Base-by-base conservation (phyloP, 2,329 filamentous ascomycete genomes). In the Colletotrichum nymphaeae region DNA sequence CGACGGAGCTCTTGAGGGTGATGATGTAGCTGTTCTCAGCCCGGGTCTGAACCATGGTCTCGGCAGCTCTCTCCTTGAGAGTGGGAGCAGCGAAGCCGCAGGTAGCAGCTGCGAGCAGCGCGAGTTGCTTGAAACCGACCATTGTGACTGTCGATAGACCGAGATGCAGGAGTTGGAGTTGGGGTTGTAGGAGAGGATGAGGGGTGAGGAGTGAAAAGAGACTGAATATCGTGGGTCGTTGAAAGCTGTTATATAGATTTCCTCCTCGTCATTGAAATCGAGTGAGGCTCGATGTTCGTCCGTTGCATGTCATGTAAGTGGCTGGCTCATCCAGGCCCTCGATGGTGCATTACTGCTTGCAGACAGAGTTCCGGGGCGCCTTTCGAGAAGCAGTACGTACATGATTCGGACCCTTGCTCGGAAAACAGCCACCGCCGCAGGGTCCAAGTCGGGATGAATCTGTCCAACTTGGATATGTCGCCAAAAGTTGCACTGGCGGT, bases 1-100 rank as follows among this genome's bases (percentile, higher is more conserved):
- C 74, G 52, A 83, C 76, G 37, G 80, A 79, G 9, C 81, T 78
- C 77, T 86, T 85, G 24, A 87, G 75, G 42, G 85, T 87, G 77
- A 87, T 78, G 69, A 87, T 87, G 77, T 86, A 87, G 75, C 83
- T 85, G 75, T 80, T 81, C 60, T 82, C 76, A 53, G 84, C 74
- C 19, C 42, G 16, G 49, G 83, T 74, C 65, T 71, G 55, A 11
- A 69, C 63, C 16, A 53, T 69, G 22, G n/a, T 56, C 49, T 60
- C 74, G 6, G 28, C 16, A 22, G 53, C 42, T 37, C 62, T 35
- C 62, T 74, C 63, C 37, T 64, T 49, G 46, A 46, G 70, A 26
- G 59, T 57, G 24, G 72, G 72, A 42, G 74, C 72, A 35, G 74
- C 74, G 62, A 74, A 35, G 59, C 59, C 46, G 59, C 72, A 70